These are phyloP conservation scores for Ustilago cynodontis DNA, from an alignment of 1,284 basidiomycete species.

Conservation along the genomic window DNA sequence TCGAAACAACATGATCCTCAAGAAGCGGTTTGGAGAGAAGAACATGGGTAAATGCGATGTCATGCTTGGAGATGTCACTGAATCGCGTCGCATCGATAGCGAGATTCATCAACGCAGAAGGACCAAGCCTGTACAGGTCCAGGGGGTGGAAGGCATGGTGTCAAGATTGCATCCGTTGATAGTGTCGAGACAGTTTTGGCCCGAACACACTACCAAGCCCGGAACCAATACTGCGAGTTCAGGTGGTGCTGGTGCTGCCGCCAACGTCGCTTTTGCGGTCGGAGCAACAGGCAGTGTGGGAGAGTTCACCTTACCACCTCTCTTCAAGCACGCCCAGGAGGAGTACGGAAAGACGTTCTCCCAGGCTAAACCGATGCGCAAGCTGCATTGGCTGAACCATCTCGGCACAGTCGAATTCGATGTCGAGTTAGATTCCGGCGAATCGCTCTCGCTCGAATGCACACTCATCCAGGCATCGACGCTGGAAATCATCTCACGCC, in stretches of 20 bases:
- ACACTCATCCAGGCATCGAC: constrained; percentile 38
- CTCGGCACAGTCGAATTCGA: constrained; percentile 60
- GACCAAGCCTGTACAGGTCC: not conserved
- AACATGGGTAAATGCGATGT: constrained; percentile 66
- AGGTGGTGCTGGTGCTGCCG: not conserved
- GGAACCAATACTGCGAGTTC: not conserved
- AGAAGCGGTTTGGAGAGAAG: constrained; percentile 64
- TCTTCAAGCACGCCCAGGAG: constrained; percentile 51
- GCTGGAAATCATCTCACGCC: constrained; percentile 38
- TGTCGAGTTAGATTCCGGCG: constrained; percentile 53
- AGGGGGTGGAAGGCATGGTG: constrained; percentile 41
- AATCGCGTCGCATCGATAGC: constrained; percentile 54
- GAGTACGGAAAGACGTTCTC: constrained; percentile 39
- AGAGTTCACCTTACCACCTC: constrained; percentile 55
- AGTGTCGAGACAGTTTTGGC: constrained; percentile 68
- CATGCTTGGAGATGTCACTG: constrained; percentile 66
- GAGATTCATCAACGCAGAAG: constrained; percentile 36
- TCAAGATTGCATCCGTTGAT: constrained; percentile 60
- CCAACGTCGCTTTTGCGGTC: not conserved
- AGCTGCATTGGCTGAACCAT: constrained; percentile 57
- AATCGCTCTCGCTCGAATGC: constrained; percentile 42
- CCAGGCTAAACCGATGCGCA: constrained; percentile 46
- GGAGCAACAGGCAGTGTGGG: constrained; percentile 18
- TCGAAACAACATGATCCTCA: constrained; percentile 67
- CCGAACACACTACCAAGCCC: constrained; percentile 40